These are phyloP conservation scores for Alternaria brassicae DNA, from an alignment of 2,329 filamentous ascomycete species.

Conservation along the genomic window DNA sequence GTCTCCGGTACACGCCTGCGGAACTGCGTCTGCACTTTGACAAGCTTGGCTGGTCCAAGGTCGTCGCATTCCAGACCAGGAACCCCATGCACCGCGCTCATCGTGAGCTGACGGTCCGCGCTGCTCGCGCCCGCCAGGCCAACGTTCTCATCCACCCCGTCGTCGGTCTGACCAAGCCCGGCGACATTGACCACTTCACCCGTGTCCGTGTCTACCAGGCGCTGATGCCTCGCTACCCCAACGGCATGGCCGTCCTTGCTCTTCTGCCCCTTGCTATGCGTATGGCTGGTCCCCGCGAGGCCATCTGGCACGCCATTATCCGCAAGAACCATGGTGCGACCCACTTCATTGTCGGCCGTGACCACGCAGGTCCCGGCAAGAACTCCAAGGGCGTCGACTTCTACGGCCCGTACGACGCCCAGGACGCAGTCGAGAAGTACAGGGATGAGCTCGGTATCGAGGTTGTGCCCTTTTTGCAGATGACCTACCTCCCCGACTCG, in stretches of 20 bases:
- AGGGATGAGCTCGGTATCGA: conserved; percentile 95
- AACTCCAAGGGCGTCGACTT: conserved; percentile 97
- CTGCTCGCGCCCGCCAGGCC: conserved; percentile 92
- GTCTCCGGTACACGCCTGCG: conserved; percentile 89
- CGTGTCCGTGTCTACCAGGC: conserved; percentile 99
- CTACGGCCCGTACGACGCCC: conserved; percentile 97
- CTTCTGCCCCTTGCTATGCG: conserved; percentile 97
- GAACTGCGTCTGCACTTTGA: conserved; percentile 97
- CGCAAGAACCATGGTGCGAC: conserved; percentile 99
- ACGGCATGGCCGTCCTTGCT: conserved; percentile 97
- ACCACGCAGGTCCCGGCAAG: conserved; percentile 97
- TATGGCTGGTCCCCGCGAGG: conserved; percentile 97
- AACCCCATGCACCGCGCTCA: conserved; percentile 99
- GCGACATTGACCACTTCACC: conserved; percentile 99
- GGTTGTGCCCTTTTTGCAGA: conserved; percentile 99
- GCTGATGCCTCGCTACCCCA: conserved; percentile 93
- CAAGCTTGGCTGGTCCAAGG: conserved; percentile 97
- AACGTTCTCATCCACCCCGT: conserved; percentile 99
- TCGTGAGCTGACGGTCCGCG: conserved; percentile 95
- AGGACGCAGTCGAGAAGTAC: conserved; percentile 96
- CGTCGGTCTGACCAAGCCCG: conserved; percentile 97
- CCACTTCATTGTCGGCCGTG: conserved; percentile 98
- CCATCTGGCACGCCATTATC: conserved; percentile 99
- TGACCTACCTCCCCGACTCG: conserved; percentile 96
- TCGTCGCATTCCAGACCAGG: conserved; percentile 96